These are phyloP conservation scores for Salix koriyanagi DNA, from an alignment of 345 rosid species.

Conservation along the genomic window DNA sequence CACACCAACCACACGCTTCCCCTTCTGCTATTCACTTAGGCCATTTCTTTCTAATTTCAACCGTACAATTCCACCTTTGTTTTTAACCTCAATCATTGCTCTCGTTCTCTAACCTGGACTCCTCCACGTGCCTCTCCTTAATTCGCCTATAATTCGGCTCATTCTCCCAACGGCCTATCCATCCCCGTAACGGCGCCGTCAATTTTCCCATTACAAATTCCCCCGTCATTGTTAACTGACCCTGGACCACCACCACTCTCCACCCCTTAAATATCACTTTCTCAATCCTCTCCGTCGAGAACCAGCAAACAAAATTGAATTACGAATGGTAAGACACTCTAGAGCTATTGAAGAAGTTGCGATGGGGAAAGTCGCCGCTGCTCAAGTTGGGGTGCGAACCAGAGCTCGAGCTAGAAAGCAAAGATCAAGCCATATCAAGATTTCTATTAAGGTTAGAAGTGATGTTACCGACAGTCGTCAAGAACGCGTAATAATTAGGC, in stretches of 20 bases:
- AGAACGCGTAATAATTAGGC: conserved; percentile 2
- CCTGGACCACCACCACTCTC: conserved; percentile 41
- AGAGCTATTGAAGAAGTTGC: conserved; percentile 23
- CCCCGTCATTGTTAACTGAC: conserved; percentile 55
- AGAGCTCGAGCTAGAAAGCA: conserved; percentile 28
- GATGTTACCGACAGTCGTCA: conserved; percentile 1
- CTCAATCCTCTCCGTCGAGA: not conserved
- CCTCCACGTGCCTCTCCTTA: conserved; percentile 20
- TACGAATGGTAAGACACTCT: not conserved
- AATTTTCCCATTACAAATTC: conserved; percentile 56
- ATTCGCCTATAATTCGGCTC: conserved; percentile 26
- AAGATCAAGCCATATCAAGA: conserved; percentile 14
- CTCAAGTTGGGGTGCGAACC: conserved; percentile 32
- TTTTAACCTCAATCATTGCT: conserved; percentile 21
- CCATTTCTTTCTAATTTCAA: conserved; percentile 1
- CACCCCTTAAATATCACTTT: not conserved
- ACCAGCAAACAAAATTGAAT: not conserved
- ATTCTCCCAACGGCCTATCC: conserved; percentile 2
- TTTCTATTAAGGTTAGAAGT: conserved; percentile 40
- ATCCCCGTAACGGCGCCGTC: conserved; percentile 81
- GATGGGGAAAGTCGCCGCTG: conserved; percentile 22
- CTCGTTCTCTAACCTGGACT: not conserved
- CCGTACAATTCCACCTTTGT: not conserved
- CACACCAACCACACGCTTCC: conserved; percentile 4
- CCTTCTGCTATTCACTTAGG: not conserved